Conservation (phyloP, 768 basidiomycete species). For the Leucosporidium scottii region DNA sequence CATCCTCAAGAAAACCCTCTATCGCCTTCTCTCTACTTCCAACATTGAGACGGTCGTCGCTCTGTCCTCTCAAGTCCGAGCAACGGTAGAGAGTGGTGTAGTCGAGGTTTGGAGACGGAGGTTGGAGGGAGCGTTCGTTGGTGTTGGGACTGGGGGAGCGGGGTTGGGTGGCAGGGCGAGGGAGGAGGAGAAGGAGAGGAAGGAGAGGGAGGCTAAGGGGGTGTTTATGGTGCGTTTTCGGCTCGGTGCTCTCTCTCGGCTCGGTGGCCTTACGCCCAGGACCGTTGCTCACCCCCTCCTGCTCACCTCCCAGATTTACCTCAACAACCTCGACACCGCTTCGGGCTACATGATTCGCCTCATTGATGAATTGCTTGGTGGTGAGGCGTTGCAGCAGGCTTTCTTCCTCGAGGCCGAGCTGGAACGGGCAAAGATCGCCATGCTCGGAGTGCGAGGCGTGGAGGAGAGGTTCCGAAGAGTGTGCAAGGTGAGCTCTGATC, state of each 20-base stretch:
- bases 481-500: conserved; percentile 54
- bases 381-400: conserved; percentile 49
- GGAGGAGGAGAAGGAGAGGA: conserved; percentile 58
- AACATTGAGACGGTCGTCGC: conserved; percentile 56
- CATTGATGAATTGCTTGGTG: conserved; percentile 56
- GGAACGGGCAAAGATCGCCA: conserved; percentile 13
- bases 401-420: conserved; percentile 32
- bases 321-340: conserved; percentile 93
- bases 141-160: conserved; percentile 40
- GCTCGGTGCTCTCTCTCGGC: no score
- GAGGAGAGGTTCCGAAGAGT: conserved; percentile 59
- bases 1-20: conserved; percentile 75
- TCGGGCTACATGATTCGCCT: conserved; percentile 81
- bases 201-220: conserved; percentile 68
- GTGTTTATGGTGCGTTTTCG: conserved; percentile 77
- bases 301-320: conserved; percentile 54
- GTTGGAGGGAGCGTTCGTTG: conserved; percentile 68
- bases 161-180: conserved; percentile 42
- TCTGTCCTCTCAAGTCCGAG: conserved; percentile 49
- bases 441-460: conserved; percentile 20
- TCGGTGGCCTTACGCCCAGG: no score
- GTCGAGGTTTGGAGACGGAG: conserved; percentile 70
- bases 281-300: not conserved
- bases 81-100: conserved; percentile 72
- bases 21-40: conserved; percentile 62